Conservation (phyloP, 2,329 filamentous ascomycete species). For the Diaporthe vexans region DNA sequence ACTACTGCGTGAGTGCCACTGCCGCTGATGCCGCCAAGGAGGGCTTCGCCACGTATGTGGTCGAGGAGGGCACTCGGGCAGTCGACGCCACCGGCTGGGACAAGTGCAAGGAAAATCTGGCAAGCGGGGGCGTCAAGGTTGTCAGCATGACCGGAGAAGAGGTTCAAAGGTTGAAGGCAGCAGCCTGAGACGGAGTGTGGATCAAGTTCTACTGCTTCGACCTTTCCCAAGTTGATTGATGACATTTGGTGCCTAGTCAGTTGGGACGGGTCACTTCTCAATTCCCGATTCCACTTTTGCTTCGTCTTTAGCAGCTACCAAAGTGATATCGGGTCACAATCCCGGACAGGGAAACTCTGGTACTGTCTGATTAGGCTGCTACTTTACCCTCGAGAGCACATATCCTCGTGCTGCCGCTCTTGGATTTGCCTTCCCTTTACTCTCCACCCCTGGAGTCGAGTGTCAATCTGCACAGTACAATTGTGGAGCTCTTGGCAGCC, state of each 20-base stretch:
- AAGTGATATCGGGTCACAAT: background rate
- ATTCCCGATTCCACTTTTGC: no score
- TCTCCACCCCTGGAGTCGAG: no score
- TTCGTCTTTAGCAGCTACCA: background rate
- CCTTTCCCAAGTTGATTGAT: background rate
- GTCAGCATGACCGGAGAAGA: conserved; percentile 70
- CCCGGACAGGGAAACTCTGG: background rate
- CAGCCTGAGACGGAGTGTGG: background rate
- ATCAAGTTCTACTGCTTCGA: background rate
- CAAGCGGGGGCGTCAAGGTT: conserved; percentile 71
- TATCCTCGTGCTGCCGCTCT: no score
- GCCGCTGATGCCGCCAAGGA: conserved; percentile 82
- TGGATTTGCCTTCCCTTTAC: background rate
- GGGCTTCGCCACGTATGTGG: conserved; percentile 82
- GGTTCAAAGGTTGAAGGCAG: conserved; percentile 62
- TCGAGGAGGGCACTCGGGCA: conserved; percentile 83
- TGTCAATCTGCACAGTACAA: background rate
- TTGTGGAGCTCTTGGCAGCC: background rate
- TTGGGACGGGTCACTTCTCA: background rate
- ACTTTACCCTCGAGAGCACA: no score
- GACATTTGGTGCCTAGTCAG: no score
- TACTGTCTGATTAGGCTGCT: no score
- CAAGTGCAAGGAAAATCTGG: conserved; percentile 66
- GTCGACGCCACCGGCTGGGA: conserved; percentile 76
- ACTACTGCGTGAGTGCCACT: conserved; percentile 89